Evolutionary conservation across 75 land plant species (phyloP), one percentile per base, ranked within the genome.

Genomic region (Gnetum montanum): DNA sequence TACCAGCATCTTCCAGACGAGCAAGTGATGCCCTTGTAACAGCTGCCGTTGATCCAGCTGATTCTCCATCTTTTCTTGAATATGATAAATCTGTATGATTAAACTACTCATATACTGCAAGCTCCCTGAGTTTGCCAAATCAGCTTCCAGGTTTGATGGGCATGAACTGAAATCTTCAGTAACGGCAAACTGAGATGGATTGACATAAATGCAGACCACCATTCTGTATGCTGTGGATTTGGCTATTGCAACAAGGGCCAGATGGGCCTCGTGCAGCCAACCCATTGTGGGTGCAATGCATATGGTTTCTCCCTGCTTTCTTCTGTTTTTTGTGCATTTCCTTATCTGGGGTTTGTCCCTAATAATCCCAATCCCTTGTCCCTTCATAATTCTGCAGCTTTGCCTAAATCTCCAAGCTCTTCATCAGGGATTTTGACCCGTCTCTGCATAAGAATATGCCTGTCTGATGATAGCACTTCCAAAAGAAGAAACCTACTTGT

Each of bases 251-350:
- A 95, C 61, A 33, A 90, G 74, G 6, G 85, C 68, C 16, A 94
- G 78, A 46, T 94, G 98, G 62, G 86, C 95, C 24, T 65, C 58
- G 46, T 94, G 98, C 44, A 94, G 91, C 48, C 45, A 90, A 1
- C 98, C 98, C 98, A 94, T 94, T 33, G 96, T 95, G 49, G 99
- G 96, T 5, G 90, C 99, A 1, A 95, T 58, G 4, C 81, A 87
- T 6, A 95, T 55, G n/a, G 74, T 72, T 34, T 69, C 68, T 34
- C 88, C 85, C 16, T 60, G 54, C 25, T 58, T 54, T 60, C 78
- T 64, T 60, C 31, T 62, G 22, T 58, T n/a, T 7, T 90, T 67
- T 6, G 95, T 68, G 90, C 90, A 89, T 6, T 54, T 58, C 18
- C 86, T 66, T 90, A 90, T 90, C 48, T 50, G 57, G 13, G 56